These are phyloP conservation scores for Mallotus japonicus DNA, from an alignment of 441 rosid species.

Conservation along the genomic window DNA sequence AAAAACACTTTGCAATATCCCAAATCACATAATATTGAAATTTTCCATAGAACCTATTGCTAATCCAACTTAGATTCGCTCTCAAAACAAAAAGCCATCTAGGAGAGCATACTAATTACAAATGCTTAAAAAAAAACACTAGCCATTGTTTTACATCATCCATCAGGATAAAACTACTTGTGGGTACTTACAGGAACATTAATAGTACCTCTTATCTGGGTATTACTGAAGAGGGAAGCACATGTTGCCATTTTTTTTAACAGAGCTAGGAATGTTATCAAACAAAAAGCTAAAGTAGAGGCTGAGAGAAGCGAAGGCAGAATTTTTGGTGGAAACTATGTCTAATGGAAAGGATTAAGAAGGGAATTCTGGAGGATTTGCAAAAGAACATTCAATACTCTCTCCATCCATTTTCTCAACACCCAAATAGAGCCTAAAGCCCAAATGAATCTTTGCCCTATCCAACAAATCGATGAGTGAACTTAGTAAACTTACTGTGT, in stretches of 20 bases:
- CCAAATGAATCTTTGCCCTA: neutral
- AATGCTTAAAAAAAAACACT: neutral
- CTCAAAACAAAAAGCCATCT: neutral
- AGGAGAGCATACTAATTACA: neutral
- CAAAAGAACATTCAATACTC: neutral
- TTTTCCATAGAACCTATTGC: neutral
- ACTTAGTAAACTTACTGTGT: conserved; percentile 17
- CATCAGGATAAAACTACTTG: neutral
- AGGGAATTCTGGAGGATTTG: neutral
- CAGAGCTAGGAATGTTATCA: conserved; percentile 29
- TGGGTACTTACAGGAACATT: conserved; percentile 13
- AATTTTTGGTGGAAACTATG: conserved; percentile 31
- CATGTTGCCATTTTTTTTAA: conserved; percentile 14
- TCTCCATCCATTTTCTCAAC: conserved; percentile 12
- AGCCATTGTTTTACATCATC: too few species aligned
- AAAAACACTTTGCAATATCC: neutral
- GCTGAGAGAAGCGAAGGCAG: conserved; percentile 47
- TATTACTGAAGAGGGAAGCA: conserved; percentile 6
- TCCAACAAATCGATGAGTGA: conserved; percentile 1
- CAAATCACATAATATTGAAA: neutral
- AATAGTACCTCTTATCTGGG: conserved; percentile 6
- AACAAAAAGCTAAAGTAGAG: conserved; percentile 90
- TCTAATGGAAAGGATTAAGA: neutral
- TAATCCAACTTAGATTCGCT: neutral
- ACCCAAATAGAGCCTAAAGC: conserved; percentile 13